These are phyloP conservation scores for Hyphodiscus hymeniophilus DNA, from an alignment of 495 filamentous ascomycete genomes.

Conservation along the genomic window DNA sequence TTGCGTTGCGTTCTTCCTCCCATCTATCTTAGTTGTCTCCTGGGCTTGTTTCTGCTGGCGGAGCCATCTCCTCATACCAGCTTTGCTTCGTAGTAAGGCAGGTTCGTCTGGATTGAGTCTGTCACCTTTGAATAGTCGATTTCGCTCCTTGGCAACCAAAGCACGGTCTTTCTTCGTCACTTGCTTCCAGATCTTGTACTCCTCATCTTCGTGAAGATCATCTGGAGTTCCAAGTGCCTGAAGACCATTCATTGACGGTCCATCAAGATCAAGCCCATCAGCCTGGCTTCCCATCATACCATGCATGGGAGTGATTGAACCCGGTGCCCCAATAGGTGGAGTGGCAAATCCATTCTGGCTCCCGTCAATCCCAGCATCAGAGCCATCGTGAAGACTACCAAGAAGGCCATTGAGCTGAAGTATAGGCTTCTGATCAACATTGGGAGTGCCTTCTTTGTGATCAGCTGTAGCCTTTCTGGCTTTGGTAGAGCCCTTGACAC, in stretches of 20 bases:
- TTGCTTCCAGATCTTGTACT: slow-evolving; percentile 97
- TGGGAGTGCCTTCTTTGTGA: slow-evolving; percentile 75
- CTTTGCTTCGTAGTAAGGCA: slow-evolving; percentile 67
- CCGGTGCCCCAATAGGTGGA: slow-evolving; percentile 50
- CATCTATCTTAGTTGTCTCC: slow-evolving; percentile 29
- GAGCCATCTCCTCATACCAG: slow-evolving; percentile 63
- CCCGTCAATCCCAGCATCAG: slow-evolving; percentile 44
- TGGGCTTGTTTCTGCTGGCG: slow-evolving; percentile 59
- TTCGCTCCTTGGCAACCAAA: slow-evolving; percentile 67
- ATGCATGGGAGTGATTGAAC: slow-evolving; percentile 70
- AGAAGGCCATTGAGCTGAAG: slow-evolving; percentile 45
- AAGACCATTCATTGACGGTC: slow-evolving; percentile 53
- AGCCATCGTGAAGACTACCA: slow-evolving; percentile 39
- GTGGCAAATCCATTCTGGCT: slow-evolving; percentile 80
- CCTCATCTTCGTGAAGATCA: slow-evolving; percentile 62
- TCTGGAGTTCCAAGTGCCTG: slow-evolving; percentile 44
- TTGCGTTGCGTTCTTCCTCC: slow-evolving; percentile 36
- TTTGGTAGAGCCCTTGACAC: slow-evolving; percentile 65
- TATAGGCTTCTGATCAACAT: slow-evolving; percentile 51
- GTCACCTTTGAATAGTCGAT: slow-evolving; percentile 76
- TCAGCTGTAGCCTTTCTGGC: slow-evolving; percentile 69
- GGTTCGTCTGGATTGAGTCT: slow-evolving; percentile 82
- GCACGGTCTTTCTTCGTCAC: slow-evolving; percentile 95
- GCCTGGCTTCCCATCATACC: slow-evolving; percentile 60
- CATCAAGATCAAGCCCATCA: slow-evolving; percentile 79